Conservation (phyloP, 768 basidiomycete species). For the Coprinopsis strossmayeri region DNA sequence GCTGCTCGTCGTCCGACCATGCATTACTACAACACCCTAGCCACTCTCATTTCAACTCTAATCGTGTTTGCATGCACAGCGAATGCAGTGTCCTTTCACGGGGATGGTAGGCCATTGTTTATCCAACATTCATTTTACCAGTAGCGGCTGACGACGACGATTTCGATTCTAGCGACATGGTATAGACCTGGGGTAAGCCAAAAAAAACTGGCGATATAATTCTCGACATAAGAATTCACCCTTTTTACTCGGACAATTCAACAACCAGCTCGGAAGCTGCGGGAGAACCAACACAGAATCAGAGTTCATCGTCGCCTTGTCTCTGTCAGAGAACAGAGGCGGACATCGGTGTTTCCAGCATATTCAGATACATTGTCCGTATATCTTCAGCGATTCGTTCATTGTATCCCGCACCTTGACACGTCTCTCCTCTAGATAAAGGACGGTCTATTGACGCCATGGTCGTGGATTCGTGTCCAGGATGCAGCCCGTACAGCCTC, state of each 20-base stretch:
- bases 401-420: background rate
- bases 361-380: constrained; percentile 19
- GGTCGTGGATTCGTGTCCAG: constrained; percentile 25
- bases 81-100: constrained; percentile 7
- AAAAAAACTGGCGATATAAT: background rate
- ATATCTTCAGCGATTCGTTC: background rate
- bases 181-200: constrained; percentile 17
- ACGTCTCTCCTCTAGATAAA: constrained; percentile 14
- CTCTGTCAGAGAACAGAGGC: constrained; percentile 14
- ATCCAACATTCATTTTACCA: background rate
- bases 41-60: background rate
- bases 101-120: constrained; percentile 14
- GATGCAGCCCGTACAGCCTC: constrained; percentile 19
- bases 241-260: no score
- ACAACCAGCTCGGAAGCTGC: constrained; percentile 18
- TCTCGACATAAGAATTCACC: no score
- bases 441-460: constrained; percentile 18
- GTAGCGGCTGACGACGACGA: constrained; percentile 1
- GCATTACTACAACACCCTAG: background rate
- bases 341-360: constrained; percentile 18
- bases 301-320: constrained; percentile 21
- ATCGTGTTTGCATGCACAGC: background rate
- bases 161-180: constrained; percentile 15
- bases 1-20: background rate
- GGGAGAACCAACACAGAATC: constrained; percentile 15